phyloP scores from a whole-genome alignment of 2,329 filamentous ascomycete genomes.

The Cadophora gregata region DNA sequence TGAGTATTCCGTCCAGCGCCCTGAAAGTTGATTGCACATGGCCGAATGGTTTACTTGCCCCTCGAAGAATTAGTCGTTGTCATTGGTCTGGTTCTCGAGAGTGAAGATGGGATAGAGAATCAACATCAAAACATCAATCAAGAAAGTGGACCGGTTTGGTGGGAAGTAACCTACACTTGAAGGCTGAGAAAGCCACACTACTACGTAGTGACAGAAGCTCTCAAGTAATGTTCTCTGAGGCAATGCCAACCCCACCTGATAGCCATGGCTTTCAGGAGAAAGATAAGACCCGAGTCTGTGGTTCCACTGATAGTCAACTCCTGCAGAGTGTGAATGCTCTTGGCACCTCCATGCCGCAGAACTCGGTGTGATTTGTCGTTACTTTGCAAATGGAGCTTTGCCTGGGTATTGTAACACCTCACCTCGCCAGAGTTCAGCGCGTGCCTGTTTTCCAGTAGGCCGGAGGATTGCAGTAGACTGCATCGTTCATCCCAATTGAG shows the following conservation, averaged over 20 bases:
- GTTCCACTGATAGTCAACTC: background rate
- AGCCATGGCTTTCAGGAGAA: background rate
- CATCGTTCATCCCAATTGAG: background rate
- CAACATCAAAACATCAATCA: background rate
- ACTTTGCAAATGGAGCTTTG: background rate
- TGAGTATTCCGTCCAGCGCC: background rate
- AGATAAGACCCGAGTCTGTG: conserved; percentile 15
- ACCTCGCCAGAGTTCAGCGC: background rate
- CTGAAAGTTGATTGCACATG: background rate
- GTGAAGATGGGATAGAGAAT: background rate
- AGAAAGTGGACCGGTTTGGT: conserved; percentile 1
- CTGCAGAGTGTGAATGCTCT: background rate
- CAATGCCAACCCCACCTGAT: conserved; percentile 1
- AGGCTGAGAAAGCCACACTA: conserved; percentile 8
- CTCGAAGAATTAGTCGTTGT: background rate
- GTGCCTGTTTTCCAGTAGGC: background rate
- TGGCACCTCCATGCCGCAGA: background rate
- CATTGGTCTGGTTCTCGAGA: background rate
- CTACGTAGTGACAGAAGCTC: background rate
- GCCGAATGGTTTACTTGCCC: background rate
- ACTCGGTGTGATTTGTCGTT: background rate
- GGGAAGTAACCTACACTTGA: conserved; percentile 17
- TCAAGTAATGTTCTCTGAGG: background rate
- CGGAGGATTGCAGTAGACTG: background rate
- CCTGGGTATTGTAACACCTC: background rate